Conservation (phyloP, 2,329 filamentous ascomycete genomes). For the Cadophora gregata region DNA sequence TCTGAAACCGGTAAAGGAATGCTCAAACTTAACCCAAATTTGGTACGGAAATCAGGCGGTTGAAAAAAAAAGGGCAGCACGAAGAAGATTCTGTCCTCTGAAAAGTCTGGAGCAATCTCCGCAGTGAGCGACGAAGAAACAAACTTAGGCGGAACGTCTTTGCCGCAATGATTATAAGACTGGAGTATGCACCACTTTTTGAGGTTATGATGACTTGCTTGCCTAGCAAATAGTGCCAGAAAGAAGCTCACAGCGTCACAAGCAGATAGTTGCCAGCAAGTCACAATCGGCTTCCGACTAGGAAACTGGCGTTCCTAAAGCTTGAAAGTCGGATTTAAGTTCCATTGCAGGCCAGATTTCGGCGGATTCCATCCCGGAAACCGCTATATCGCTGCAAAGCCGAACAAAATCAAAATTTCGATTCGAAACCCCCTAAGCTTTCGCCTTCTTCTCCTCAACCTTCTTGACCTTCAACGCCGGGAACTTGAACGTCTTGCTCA, state of each 20-base stretch:
- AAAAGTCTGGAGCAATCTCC: no score
- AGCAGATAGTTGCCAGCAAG: neutral
- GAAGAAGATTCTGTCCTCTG: no score
- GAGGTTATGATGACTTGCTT: neutral
- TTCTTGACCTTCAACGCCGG: slow-evolving; percentile 69
- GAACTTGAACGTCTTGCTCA: slow-evolving; percentile 67
- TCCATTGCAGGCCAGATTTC: neutral
- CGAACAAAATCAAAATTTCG: neutral
- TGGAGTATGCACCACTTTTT: no score
- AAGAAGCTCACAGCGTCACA: neutral
- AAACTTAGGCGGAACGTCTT: no score
- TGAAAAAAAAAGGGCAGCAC: no score
- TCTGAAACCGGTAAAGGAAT: no score
- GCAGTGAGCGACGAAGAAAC: no score
- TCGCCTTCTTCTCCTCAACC: slow-evolving; percentile 26
- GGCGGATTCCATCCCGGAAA: neutral
- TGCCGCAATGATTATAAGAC: no score
- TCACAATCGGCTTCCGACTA: neutral
- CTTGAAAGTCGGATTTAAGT: neutral
- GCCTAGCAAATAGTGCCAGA: neutral
- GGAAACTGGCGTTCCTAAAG: neutral
- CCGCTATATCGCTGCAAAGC: neutral
- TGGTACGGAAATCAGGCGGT: no score
- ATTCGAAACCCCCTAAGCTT: neutral
- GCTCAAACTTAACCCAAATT: no score